phyloP scores from a whole-genome alignment of 495 filamentous ascomycete species.

The Lasiosphaeris hirsuta region DNA sequence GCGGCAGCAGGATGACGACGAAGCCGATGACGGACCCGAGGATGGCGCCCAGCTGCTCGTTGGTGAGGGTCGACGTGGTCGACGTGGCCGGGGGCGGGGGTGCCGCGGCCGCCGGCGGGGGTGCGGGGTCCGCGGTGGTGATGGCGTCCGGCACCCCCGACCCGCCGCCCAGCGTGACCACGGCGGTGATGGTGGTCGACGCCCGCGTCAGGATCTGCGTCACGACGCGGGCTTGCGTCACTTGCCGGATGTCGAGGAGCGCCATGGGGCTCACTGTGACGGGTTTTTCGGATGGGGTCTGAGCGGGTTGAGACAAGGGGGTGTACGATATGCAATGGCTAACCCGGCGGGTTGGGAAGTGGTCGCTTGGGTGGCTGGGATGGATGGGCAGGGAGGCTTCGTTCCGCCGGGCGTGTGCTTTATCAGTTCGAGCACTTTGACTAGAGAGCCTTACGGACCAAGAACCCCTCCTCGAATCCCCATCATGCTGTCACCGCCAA shows the following conservation, averaged over 20 bases:
- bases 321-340: not conserved
- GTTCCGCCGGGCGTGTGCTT: not conserved
- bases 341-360: not conserved
- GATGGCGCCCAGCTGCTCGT: constrained; percentile 19
- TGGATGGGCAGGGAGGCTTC: not conserved
- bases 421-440: not conserved
- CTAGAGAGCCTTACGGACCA: too few relatives aligned
- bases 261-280: constrained; percentile 1
- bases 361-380: not conserved
- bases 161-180: constrained; percentile 18
- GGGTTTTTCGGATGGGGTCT: not conserved
- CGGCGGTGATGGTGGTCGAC: constrained; percentile 18
- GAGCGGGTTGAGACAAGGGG: not conserved
- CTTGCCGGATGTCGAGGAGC: not conserved
- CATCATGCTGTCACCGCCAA: not conserved
- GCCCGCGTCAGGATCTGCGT: constrained; percentile 22
- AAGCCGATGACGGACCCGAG: constrained; percentile 20
- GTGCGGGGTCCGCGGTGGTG: not conserved
- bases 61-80: constrained; percentile 7
- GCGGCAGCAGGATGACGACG: constrained; percentile 9
- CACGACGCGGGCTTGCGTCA: constrained; percentile 5
- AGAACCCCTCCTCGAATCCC: too few relatives aligned
- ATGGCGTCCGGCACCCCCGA: too few relatives aligned
- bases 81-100: not conserved
- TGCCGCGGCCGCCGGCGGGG: constrained; percentile 1